Conservation (phyloP, 116 monocot genomes). For the Posidonia oceanica region DNA sequence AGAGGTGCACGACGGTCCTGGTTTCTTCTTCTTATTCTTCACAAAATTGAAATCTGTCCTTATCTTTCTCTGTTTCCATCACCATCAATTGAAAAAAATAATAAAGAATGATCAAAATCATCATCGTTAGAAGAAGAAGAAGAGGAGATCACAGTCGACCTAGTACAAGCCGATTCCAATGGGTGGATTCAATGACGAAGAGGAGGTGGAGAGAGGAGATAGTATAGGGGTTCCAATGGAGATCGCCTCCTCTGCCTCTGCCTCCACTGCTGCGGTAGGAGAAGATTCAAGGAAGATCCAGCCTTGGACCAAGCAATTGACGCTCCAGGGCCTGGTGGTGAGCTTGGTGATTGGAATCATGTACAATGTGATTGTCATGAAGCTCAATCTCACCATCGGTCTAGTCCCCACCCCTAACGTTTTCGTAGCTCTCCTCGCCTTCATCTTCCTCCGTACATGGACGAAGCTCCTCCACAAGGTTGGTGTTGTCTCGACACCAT, state of each 20-base stretch:
- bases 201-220: not conserved
- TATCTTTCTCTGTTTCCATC: too few relatives aligned
- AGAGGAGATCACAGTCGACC: too few relatives aligned
- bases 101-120: too few relatives aligned
- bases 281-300: slow-evolving; percentile 12
- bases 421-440: slow-evolving; percentile 79
- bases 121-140: too few relatives aligned
- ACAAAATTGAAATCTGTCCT: too few relatives aligned
- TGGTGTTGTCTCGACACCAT: slow-evolving; percentile 50
- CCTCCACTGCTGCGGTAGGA: not conserved
- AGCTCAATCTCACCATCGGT: slow-evolving; percentile 86
- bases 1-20: too few relatives aligned
- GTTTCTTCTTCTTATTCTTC: too few relatives aligned
- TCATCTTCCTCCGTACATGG: slow-evolving; percentile 59
- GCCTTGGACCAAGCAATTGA: slow-evolving; percentile 40
- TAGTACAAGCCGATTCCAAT: too few relatives aligned
- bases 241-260: not conserved
- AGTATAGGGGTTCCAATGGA: not conserved
- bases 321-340: slow-evolving; percentile 26
- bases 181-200: too few relatives aligned
- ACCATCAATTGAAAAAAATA: too few relatives aligned
- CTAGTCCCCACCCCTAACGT: slow-evolving; percentile 82
- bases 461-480: slow-evolving; percentile 44
- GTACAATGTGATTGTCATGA: slow-evolving; percentile 91
- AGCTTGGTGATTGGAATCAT: slow-evolving; percentile 30